Evolutionary conservation across 2,329 filamentous ascomycete species (phyloP).

Genomic region (Colletotrichum liaoningense): DNA sequence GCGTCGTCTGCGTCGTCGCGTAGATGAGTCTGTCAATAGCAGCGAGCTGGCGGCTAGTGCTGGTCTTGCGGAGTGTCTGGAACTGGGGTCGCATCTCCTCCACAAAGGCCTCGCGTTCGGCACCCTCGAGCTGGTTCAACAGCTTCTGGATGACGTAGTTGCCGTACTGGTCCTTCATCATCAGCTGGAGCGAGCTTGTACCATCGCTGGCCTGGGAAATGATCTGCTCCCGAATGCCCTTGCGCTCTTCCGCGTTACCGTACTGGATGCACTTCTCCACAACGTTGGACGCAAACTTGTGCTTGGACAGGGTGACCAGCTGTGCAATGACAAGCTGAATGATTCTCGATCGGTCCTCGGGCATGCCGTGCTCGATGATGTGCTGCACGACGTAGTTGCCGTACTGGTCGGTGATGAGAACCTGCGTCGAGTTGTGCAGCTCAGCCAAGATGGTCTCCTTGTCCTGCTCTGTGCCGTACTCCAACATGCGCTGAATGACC

Average conservation of each 20-base stretch:
- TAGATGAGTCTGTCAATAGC: constrained; percentile 70
- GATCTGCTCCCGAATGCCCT: constrained; percentile 74
- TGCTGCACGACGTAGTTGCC: constrained; percentile 98
- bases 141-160: constrained; percentile 98
- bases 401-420: constrained; percentile 86
- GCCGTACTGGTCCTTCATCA: constrained; percentile 92
- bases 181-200: constrained; percentile 74
- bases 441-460: constrained; percentile 80
- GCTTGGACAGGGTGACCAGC: constrained; percentile 83
- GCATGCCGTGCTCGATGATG: constrained; percentile 82
- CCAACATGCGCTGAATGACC: constrained; percentile 91
- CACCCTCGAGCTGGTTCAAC: constrained; percentile 70
- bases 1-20: constrained; percentile 36
- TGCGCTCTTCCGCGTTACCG: constrained; percentile 76
- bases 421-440: constrained; percentile 77
- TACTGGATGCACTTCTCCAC: constrained; percentile 90
- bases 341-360: constrained; percentile 78
- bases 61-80: constrained; percentile 70
- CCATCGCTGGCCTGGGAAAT: constrained; percentile 71
- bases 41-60: constrained; percentile 73
- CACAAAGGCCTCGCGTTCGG: constrained; percentile 69
- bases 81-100: constrained; percentile 74
- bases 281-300: constrained; percentile 97
- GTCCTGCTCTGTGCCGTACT: constrained; percentile 80
- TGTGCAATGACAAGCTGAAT: constrained; percentile 79